Evolutionary conservation across 1,284 basidiomycete genomes (phyloP), one percentile per base, ranked within the genome.

Genomic region (Rhodotorula sp.): DNA sequence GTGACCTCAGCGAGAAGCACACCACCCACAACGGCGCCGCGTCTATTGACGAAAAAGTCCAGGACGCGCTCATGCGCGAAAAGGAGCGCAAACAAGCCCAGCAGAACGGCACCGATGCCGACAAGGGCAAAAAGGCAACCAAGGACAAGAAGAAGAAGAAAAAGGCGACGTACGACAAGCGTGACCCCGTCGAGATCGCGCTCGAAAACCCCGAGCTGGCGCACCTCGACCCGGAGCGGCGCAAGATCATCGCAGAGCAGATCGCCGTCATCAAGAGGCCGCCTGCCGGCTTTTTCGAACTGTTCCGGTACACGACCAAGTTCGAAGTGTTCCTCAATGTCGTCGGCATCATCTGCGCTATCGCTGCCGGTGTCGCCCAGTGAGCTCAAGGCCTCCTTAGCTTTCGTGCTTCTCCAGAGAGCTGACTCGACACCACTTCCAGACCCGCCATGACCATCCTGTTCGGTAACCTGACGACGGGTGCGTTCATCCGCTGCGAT

Each of bases 401-500:
- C 23, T 5, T 8, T 18, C 49, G 51, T 39, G 29, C 20, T 20
- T 21, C 34, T 20, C 16, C 12, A 7, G 18, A 18, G 20, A 8
- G 14, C 48, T 15, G 4, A 8, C 21, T 31, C 21, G 43, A 59
- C 23, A 18, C 26, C n/a, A 23, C 12, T n/a, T 7, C 16, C 61
- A 62, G 61, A 39, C 49, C 61, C 5, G 61, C 61, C 16, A 65
- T 65, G 64, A 65, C 64, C 18, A 65, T 65, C 52, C 64, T 65
- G 3, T 65, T 65, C 56, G 64, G 64, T 5, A 58, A 58, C 10
- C 31, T 65, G 14, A 65, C 64, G 5, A 70, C 91, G 77, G 82
- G 39, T 43, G 39, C 14, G 39, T 10, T 43, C 39, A 43, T 14
- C 14, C 10, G 39, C 39, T 10, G 39, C 39, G n/a, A 43, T 12